Evolutionary conservation across 768 basidiomycete genomes (phyloP).

Genomic region (Peribolospora baueri): DNA sequence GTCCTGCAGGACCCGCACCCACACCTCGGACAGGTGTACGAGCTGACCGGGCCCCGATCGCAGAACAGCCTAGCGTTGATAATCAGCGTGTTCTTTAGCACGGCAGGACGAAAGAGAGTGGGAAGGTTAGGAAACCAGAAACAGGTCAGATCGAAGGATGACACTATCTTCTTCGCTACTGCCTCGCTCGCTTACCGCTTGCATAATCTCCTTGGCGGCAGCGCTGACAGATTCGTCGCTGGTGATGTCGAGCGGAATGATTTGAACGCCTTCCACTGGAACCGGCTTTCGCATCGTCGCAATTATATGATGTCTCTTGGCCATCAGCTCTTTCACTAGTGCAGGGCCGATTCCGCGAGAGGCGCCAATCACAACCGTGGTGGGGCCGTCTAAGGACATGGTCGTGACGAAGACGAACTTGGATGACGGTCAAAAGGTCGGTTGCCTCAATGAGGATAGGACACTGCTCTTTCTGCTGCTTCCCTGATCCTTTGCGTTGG

Average conservation of each 20-base stretch:
- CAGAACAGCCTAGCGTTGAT: neutral
- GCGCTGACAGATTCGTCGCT: neutral
- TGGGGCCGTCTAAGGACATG: too few species aligned
- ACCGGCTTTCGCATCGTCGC: neutral
- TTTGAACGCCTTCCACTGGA: neutral
- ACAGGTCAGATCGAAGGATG: too few species aligned
- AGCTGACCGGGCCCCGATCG: too few species aligned
- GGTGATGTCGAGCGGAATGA: neutral
- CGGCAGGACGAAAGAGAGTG: neutral
- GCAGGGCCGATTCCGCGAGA: neutral
- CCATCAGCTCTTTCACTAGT: neutral
- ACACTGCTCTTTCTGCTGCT: too few species aligned
- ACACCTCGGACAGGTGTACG: too few species aligned
- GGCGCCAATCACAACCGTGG: neutral
- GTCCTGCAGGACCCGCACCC: too few species aligned
- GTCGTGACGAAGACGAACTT: too few species aligned
- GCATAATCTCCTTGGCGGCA: neutral
- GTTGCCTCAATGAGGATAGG: too few species aligned
- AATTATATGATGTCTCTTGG: neutral
- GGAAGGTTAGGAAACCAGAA: neutral
- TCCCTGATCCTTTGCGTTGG: too few species aligned
- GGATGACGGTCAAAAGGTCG: too few species aligned
- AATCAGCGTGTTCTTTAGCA: neutral
- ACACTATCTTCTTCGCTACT: too few species aligned
- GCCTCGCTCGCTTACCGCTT: too few species aligned